phyloP scores from a whole-genome alignment of 176 grass and related monocot species.

The Poa pratensis region DNA sequence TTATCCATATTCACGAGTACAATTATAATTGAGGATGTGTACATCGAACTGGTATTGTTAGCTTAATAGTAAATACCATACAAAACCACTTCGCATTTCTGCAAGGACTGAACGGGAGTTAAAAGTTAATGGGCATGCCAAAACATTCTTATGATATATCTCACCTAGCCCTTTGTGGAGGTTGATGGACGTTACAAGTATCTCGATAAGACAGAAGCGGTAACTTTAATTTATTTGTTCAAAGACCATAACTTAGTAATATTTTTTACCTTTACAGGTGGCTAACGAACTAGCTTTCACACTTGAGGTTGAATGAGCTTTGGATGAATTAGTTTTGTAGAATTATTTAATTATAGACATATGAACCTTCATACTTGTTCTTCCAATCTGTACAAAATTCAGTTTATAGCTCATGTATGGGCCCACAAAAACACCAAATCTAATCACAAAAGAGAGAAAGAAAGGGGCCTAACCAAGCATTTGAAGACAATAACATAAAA shows the following conservation, averaged over 20 bases:
- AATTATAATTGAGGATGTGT: background rate
- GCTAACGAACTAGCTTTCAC: background rate
- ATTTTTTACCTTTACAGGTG: background rate
- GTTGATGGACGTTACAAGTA: background rate
- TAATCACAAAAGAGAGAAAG: background rate
- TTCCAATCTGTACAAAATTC: background rate
- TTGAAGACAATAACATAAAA: conserved; percentile 28
- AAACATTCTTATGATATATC: background rate
- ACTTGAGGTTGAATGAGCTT: background rate
- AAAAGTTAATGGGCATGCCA: background rate
- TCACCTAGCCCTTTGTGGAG: background rate
- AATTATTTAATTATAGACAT: background rate
- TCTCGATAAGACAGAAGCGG: background rate
- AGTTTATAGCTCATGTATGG: background rate
- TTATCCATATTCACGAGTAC: background rate
- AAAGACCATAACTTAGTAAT: background rate
- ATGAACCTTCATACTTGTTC: background rate
- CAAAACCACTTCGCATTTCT: background rate
- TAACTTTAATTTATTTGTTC: background rate
- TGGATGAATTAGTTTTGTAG: background rate
- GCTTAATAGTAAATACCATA: background rate
- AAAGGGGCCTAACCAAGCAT: background rate
- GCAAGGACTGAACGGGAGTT: background rate
- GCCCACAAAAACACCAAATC: background rate
- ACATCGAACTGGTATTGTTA: background rate